Conservation (phyloP, 2,329 filamentous ascomycete species). For the Neonectria neomacrospora region DNA sequence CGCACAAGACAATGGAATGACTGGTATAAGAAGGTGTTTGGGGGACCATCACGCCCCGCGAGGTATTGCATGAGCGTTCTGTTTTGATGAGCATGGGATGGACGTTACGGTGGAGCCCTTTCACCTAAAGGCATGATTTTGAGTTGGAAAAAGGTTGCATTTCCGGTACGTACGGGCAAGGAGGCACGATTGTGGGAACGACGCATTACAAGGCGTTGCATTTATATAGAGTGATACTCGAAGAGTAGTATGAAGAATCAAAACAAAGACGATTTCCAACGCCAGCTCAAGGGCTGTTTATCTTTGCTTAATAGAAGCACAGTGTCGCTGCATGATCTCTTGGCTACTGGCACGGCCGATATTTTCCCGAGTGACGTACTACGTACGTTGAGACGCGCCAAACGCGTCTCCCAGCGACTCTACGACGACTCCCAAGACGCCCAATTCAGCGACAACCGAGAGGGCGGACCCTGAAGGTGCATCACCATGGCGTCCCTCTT, state of each 20-base stretch:
- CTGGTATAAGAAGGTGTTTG: conserved; percentile 46
- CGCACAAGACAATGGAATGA: conserved; percentile 49
- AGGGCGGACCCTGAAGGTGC: neutral
- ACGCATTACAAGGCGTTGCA: conserved; percentile 17
- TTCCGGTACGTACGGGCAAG: conserved; percentile 9
- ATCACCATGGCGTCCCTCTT: conserved; percentile 56
- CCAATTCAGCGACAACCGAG: conserved; percentile 21
- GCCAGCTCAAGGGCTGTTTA: neutral
- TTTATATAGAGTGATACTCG: neutral
- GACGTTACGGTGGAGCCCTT: conserved; percentile 41
- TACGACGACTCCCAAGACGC: conserved; percentile 20
- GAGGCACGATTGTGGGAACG: conserved; percentile 20
- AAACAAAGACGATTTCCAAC: neutral
- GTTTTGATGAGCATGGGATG: conserved; percentile 43
- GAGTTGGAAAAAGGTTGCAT: conserved; percentile 12
- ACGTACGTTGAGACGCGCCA: conserved; percentile 44
- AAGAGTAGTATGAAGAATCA: neutral
- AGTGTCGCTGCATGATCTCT: neutral
- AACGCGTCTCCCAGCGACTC: conserved; percentile 43
- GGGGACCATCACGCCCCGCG: neutral
- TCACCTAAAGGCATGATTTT: neutral
- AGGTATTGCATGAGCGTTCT: conserved; percentile 32
- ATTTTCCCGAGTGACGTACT: conserved; percentile 45
- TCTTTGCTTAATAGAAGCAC: neutral
- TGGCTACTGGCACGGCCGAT: conserved; percentile 26